Conservation (phyloP, 2,329 filamentous ascomycete genomes). For the Aureobasidium lini region DNA sequence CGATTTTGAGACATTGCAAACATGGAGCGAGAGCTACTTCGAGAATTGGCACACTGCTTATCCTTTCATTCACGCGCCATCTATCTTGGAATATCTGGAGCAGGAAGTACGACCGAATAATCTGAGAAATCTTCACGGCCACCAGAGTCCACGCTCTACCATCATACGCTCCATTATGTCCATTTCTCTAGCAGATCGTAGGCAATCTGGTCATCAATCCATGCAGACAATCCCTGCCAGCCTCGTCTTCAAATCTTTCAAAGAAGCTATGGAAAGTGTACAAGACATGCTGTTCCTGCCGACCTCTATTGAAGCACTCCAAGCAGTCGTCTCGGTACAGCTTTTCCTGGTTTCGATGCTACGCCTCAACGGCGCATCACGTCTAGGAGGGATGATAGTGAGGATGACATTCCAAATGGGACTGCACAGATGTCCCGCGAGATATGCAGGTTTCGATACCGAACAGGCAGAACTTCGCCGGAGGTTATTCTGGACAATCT, state of each 20-base stretch:
- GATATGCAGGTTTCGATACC: slow-evolving; percentile 44
- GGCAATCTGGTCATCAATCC: slow-evolving; percentile 31
- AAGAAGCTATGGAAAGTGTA: slow-evolving; percentile 44
- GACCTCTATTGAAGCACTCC: slow-evolving; percentile 40
- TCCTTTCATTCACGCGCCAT: slow-evolving; percentile 50
- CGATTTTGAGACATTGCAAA: not conserved
- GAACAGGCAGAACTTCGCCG: slow-evolving; percentile 43
- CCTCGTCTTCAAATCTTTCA: slow-evolving; percentile 43
- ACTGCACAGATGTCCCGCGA: slow-evolving; percentile 50
- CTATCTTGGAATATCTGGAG: slow-evolving; percentile 43
- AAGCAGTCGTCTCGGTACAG: slow-evolving; percentile 48
- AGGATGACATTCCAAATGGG: slow-evolving; percentile 51
- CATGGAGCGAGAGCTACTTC: slow-evolving; percentile 49
- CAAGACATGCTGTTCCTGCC: slow-evolving; percentile 41
- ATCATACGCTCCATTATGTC: slow-evolving; percentile 46
- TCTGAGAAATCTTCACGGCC: slow-evolving; percentile 30
- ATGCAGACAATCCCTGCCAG: slow-evolving; percentile 31
- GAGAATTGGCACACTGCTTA: slow-evolving; percentile 52
- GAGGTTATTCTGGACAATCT: slow-evolving; percentile 52
- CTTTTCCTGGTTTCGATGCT: slow-evolving; percentile 50
- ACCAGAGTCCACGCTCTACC: slow-evolving; percentile 19
- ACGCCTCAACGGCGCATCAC: slow-evolving; percentile 50
- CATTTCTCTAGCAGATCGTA: slow-evolving; percentile 47
- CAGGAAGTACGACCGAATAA: slow-evolving; percentile 30
- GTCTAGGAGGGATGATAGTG: slow-evolving; percentile 48